phyloP scores from a whole-genome alignment of 2,329 filamentous ascomycete species.

The Pseudopithomyces chartarum region DNA sequence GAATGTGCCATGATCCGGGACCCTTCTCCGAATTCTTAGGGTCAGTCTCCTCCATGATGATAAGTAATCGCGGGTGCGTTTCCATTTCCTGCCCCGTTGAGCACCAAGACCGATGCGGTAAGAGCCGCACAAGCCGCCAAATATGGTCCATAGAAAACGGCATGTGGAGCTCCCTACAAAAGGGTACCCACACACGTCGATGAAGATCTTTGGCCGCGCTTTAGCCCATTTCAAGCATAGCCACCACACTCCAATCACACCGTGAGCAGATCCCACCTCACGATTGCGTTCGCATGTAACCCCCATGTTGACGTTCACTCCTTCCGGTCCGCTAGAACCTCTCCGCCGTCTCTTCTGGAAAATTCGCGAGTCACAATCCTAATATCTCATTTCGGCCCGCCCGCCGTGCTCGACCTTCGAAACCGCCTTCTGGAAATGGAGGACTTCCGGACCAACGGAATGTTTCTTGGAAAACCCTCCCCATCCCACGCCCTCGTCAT shows the following conservation, averaged over 20 bases:
- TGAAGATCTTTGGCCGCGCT: background rate
- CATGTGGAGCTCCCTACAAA: background rate
- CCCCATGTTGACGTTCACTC: background rate
- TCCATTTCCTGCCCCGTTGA: background rate
- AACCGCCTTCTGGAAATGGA: background rate
- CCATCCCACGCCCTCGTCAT: background rate
- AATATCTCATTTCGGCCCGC: background rate
- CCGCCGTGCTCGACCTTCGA: background rate
- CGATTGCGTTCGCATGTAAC: background rate
- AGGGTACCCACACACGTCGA: background rate
- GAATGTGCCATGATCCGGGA: background rate
- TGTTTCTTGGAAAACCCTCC: background rate
- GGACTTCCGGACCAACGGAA: background rate
- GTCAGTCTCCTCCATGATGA: background rate
- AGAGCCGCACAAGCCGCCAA: background rate
- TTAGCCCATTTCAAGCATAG: background rate
- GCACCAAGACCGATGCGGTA: slow-evolving; percentile 1
- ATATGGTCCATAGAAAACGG: background rate
- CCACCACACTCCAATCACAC: background rate
- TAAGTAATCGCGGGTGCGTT: background rate
- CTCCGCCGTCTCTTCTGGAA: background rate
- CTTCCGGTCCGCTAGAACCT: background rate
- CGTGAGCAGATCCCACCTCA: background rate
- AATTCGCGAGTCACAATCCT: background rate
- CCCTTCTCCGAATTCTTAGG: background rate